Evolutionary conservation across 2,329 filamentous ascomycete species (phyloP), one percentile per base, ranked within the genome.

Genomic region (Cadophora gregata): DNA sequence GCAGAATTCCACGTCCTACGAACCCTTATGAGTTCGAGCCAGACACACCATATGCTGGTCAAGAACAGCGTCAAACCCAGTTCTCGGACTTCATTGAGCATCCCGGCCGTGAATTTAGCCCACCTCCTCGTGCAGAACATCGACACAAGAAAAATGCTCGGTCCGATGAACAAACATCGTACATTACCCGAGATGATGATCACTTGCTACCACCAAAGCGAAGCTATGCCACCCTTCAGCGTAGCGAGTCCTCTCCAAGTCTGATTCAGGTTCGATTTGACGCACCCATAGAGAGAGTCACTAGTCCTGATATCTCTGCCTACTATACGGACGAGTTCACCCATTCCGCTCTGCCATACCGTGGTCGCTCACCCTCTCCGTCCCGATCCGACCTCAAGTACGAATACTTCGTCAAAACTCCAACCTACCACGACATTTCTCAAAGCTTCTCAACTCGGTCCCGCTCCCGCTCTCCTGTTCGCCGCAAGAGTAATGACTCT

Each of bases 1-100:
- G 59, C 24, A 60, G 63, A 38, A 42, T 66, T 58, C 47, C 60
- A 21, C 55, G 60, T 33, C 42, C 53, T 38, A 12, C 27, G 16
- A 73, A 71, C 31, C 71, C 69, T 16, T 74, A 73, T 53, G 68
- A 74, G 59, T 76, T 77, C 45, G 75, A 77, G 59, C 72, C 73
- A 14, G 68, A 67, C 9, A 70, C 74, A n/a, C 70, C 69, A 14
- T 53, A 65, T 53, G 24, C 65, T 16, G 36, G 66, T 42, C 50
- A 65, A 14, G 42, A 58, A 14, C 70, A 61, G 25, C 63, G 56
- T 48, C 70, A 73, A 50, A 73, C 74, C 9, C 71, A 63, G 21
- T 71, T 75, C 24, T 67, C 69, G 24, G 73, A 73, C 48, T 75
- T 76, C 55, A 69, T 72, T 9, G 59, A 67, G 3, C 16, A 33